Conservation (phyloP, 768 basidiomycete genomes). For the Mycena pura region DNA sequence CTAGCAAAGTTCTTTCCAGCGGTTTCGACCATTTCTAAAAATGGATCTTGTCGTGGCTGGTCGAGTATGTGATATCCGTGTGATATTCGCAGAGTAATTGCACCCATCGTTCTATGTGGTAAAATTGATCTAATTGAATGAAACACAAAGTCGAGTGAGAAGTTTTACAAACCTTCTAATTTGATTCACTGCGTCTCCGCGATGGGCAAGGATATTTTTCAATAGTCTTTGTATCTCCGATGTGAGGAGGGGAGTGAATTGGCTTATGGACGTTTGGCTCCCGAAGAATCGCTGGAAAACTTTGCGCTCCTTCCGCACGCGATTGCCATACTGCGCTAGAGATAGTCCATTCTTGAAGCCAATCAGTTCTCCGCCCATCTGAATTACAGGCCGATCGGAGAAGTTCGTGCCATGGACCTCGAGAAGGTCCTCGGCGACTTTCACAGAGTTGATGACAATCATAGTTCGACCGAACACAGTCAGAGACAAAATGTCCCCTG, state of each 20-base stretch:
- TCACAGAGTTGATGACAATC: constrained; percentile 12
- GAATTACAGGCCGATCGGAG: constrained; percentile 16
- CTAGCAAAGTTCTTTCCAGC: neutral
- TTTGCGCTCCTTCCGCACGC: constrained; percentile 3
- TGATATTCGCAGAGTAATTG: constrained; percentile 15
- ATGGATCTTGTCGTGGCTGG: neutral
- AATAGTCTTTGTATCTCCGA: constrained; percentile 20
- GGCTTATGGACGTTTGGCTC: neutral
- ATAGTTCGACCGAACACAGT: constrained; percentile 15
- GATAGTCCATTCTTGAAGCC: constrained; percentile 10
- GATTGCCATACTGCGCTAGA: constrained; percentile 11
- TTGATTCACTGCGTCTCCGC: neutral
- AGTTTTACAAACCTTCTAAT: neutral
- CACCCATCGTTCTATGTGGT: constrained; percentile 4
- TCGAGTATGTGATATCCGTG: constrained; percentile 18
- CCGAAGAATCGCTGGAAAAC: constrained; percentile 22
- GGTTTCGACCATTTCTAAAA: neutral
- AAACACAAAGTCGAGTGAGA: neutral
- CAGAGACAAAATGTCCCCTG: constrained; percentile 12
- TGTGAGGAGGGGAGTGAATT: neutral
- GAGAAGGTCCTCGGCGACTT: constrained; percentile 16
- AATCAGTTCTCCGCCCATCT: constrained; percentile 20
- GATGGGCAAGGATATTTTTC: neutral
- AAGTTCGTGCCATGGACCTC: constrained; percentile 11
- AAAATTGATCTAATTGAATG: neutral